A percentile compares a stretch with the other conserved stretches of the same genome.
Evolutionary conservation across 2,329 filamentous ascomycete species (phyloP).

Genomic region (Claviceps sp.): DNA sequence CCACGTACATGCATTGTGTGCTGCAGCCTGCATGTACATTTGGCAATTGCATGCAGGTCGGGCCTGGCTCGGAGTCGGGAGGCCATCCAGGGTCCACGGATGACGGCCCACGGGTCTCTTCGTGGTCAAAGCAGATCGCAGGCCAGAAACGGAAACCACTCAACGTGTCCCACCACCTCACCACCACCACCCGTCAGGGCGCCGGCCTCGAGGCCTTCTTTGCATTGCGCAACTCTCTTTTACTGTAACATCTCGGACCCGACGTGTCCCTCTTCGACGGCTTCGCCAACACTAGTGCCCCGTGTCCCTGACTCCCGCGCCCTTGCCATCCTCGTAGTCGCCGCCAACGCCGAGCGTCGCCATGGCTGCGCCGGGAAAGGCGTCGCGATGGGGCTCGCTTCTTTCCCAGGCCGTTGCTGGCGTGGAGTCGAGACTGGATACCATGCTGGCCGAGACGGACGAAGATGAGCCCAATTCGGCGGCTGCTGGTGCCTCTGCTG

Average conservation of each 20-base stretch:
- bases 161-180: too few species aligned
- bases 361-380: conserved; percentile 38
- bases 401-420: conserved; percentile 85
- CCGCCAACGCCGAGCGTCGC: conserved; percentile 5
- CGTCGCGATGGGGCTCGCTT: conserved; percentile 59
- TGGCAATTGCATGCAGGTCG: too few species aligned
- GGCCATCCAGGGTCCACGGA: too few species aligned
- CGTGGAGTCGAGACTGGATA: conserved; percentile 85
- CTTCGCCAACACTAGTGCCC: background rate
- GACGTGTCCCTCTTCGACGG: background rate
- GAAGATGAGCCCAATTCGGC: conserved; percentile 20
- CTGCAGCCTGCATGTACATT: too few species aligned
- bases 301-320: background rate
- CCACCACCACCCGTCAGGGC: background rate
- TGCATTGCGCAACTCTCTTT: background rate
- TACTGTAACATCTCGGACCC: background rate
- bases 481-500: background rate
- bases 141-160: too few species aligned
- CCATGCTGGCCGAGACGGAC: conserved; percentile 72
- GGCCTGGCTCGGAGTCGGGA: too few species aligned
- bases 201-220: background rate
- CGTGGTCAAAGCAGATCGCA: too few species aligned
- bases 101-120: too few species aligned
- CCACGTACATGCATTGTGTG: too few species aligned
- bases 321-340: background rate